Evolutionary conservation across 768 basidiomycete genomes (phyloP), one percentile per base, ranked within the genome.

Genomic region (Mycena crocata): DNA sequence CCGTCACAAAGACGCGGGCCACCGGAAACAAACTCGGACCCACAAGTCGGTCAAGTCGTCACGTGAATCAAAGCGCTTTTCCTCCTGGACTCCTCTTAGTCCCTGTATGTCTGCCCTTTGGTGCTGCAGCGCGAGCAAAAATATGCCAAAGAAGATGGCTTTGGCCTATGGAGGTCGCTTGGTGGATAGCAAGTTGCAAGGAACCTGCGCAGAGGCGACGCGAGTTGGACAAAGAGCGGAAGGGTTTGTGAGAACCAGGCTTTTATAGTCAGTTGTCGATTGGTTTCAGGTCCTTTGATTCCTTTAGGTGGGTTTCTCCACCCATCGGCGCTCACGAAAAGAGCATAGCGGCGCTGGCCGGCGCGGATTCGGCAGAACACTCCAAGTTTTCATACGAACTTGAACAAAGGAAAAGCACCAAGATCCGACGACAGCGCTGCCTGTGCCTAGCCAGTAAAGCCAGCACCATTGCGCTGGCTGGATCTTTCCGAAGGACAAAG

Each of bases 401-500:
- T 13, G 63, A 24, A 64, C 62, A 64, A 64, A 57, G 62, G 55
- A 32, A 23, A 12, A 3, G 10, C 7, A 46, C 19, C n/a, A 32
- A 56, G 65, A 60, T 60, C 51, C 65, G 65, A 21, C 40, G 26
- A 56, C 4, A 4, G 23, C 23, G 9, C 12, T 57, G 37, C 48
- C 24, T 42, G 51, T 60, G 51, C 34, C 62, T 26, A 44, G 57
- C 35, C 34, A 37, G 52, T 19, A 44, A 19, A 19, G n/a, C 44
- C 5, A 37, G 30, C 23, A 31, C 55, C 37, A 45, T 63, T 55
- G n/a, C n/a, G 61, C 52, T 42, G 24, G 39, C 42, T 57, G 64
- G 45, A 54, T 39, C 55, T 55, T 54, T 52, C 57, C 49, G 58
- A 52, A 44, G 52, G 52, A 66, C 58, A 66, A 66, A 48, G 58